Conservation (phyloP, 169 alveolate genomes). For the Cryptosporidium tyzzeri region DNA sequence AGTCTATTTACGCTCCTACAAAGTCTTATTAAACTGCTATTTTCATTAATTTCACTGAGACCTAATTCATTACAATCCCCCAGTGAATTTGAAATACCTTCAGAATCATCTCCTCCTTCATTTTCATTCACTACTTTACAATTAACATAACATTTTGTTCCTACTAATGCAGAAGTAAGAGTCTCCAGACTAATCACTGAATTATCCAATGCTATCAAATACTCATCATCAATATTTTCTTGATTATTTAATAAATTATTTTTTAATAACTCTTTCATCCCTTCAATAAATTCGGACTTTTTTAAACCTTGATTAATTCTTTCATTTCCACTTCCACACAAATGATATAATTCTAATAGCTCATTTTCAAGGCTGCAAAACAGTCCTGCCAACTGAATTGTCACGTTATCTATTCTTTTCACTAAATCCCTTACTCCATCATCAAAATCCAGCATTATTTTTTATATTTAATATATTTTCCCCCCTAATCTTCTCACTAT, state of each 20-base stretch:
- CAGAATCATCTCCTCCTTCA: not conserved
- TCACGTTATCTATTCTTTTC: constrained; percentile 65
- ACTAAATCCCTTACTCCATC: constrained; percentile 58
- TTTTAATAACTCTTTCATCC: constrained; percentile 28
- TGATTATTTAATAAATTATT: constrained; percentile 2
- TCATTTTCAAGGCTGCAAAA: constrained; percentile 56
- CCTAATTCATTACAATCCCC: constrained; percentile 1
- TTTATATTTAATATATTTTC: not conserved
- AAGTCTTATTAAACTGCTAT: constrained; percentile 46
- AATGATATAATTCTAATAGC: constrained; percentile 22
- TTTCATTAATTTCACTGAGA: constrained; percentile 29
- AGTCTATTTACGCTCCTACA: constrained; percentile 43
- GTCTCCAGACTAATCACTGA: constrained; percentile 54
- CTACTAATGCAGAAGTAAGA: constrained; percentile 29
- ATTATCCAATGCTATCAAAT: constrained; percentile 40
- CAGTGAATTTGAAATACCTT: not conserved
- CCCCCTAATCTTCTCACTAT: not conserved
- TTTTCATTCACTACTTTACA: constrained; percentile 36
- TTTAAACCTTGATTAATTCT: constrained; percentile 5
- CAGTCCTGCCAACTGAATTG: constrained; percentile 43
- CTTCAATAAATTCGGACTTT: constrained; percentile 42
- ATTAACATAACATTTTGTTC: constrained; percentile 3
- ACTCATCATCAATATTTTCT: constrained; percentile 9
- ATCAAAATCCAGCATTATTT: constrained; percentile 49
- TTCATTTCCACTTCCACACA: constrained; percentile 5